A percentile compares a stretch with the other conserved stretches of the same genome.
These are phyloP conservation scores for Tanacetum coccineum DNA, from an alignment of 129 eudicot genomes.

Conservation along the genomic window DNA sequence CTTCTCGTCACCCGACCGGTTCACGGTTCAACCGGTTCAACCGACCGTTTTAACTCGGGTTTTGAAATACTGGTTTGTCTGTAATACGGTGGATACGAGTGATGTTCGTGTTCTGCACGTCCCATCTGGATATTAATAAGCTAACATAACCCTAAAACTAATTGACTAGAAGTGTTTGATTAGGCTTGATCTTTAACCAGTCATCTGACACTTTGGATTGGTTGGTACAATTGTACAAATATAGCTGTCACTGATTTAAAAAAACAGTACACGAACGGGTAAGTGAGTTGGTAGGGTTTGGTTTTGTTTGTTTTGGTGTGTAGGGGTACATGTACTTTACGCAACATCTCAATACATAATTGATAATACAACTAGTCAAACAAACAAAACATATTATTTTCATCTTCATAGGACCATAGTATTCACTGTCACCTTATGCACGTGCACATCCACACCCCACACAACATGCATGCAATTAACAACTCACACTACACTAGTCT, in stretches of 20 bases:
- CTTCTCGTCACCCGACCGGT: too few relatives aligned
- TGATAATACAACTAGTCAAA: neutral
- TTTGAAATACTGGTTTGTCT: too few relatives aligned
- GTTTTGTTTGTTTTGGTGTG: slow-evolving; percentile 9
- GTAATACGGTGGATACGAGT: too few relatives aligned
- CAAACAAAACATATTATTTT: neutral
- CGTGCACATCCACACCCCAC: slow-evolving; percentile 6
- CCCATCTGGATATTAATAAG: too few relatives aligned
- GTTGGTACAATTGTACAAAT: neutral
- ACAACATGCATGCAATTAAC: neutral
- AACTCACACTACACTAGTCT: neutral
- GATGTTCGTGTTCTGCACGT: too few relatives aligned
- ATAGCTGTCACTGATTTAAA: slow-evolving; percentile 1
- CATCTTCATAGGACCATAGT: neutral
- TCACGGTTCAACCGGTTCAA: too few relatives aligned
- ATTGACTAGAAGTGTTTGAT: too few relatives aligned
- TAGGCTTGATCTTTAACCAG: too few relatives aligned
- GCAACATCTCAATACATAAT: slow-evolving; percentile 7
- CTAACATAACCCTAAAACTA: too few relatives aligned
- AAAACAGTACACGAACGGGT: slow-evolving; percentile 20
- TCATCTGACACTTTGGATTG: neutral
- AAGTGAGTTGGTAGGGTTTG: slow-evolving; percentile 5
- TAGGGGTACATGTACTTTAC: slow-evolving; percentile 19
- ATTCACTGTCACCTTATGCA: slow-evolving; percentile 13
- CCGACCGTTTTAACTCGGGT: too few relatives aligned